Percentiles rank a stretch among this genome's conserved stretches.
phyloP scores from a whole-genome alignment of 2,329 filamentous ascomycete species.

The Epichloe baconii region DNA sequence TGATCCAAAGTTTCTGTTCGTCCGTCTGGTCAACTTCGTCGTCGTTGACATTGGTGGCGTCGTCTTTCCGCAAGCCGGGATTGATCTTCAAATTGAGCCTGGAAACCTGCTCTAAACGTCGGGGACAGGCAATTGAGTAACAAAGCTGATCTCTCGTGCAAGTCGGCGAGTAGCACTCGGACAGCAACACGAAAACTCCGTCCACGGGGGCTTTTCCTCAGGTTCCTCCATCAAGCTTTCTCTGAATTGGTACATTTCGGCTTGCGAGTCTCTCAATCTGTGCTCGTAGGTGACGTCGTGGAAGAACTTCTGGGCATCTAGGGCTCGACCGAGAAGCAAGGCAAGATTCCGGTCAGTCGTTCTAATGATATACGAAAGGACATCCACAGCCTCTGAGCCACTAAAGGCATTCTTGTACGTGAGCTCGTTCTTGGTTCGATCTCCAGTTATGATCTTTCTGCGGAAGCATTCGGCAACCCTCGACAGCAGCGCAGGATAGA shows the following conservation, averaged over 20 bases:
- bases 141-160: slow-evolving; percentile 92
- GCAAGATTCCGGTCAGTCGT: slow-evolving; percentile 93
- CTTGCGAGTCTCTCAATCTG: slow-evolving; percentile 80
- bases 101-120: slow-evolving; percentile 87
- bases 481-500: slow-evolving; percentile 90
- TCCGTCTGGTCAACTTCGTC: slow-evolving; percentile 75
- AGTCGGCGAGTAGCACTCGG: slow-evolving; percentile 95
- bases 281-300: slow-evolving; percentile 99
- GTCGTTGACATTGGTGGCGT: slow-evolving; percentile 49
- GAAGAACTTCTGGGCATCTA: slow-evolving; percentile 98
- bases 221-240: slow-evolving; percentile 78
- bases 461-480: slow-evolving; percentile 85
- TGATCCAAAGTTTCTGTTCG: slow-evolving; percentile 98
- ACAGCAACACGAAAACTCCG: slow-evolving; percentile 89
- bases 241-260: slow-evolving; percentile 93
- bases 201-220: slow-evolving; percentile 69
- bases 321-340: slow-evolving; percentile 72
- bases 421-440: slow-evolving; percentile 90
- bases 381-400: slow-evolving; percentile 86
- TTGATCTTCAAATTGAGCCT: slow-evolving; percentile 87
- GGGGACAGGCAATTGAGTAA: slow-evolving; percentile 94
- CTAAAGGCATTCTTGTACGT: slow-evolving; percentile 97
- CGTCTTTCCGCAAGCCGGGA: slow-evolving; percentile 63
- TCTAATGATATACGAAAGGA: slow-evolving; percentile 92
- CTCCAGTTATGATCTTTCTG: slow-evolving; percentile 72